Base-by-base conservation (phyloP, 1,284 basidiomycete species). In the Somion occarium region DNA sequence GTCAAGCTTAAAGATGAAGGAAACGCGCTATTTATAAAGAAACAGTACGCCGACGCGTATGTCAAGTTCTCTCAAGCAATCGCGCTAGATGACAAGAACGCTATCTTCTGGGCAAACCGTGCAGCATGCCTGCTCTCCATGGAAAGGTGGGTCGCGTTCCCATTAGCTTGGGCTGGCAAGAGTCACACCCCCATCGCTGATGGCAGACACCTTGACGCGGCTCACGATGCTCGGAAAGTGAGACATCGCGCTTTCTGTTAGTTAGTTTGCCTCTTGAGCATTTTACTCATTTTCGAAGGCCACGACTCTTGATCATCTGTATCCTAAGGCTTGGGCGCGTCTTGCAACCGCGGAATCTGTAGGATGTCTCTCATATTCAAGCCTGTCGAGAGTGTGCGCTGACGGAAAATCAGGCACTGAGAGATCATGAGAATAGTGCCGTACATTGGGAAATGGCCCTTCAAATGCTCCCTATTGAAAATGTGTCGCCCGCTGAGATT, bases 101-200 rank as follows among this genome's bases (percentile, higher is more conserved):
- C 69, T 1, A 56, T 70, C 7, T 55, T 72, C 9, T 72, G 68
- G 48, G 63, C 65, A 2, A 73, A 73, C 52, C 61, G 73, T 13
- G 64, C 67, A 4, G 70, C 72, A 1, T 72, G 68, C 42, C 56
- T 59, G 23, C 53, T 64, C 5, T 53, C 52, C 3, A 25, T 62
- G 38, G 52, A 52, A 26, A 56, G 53, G 63, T 63, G 44, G 27
- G 42, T 50, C 11, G 13, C 5, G 24, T 34, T 22, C n/a, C n/a
- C n/a, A n/a, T n/a, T n/a, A n/a, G n/a, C n/a, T n/a, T n/a, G n/a
- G n/a, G n/a, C n/a, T n/a, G n/a, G n/a, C n/a, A 18, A 24, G 18
- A 4, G 13, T 24, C 18, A 12, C 4, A 24, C n/a, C n/a, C n/a
- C n/a, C n/a, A n/a, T n/a, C n/a, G n/a, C n/a, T n/a, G n/a, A n/a